Evolutionary conservation across 345 rosid genomes (phyloP).

Genomic region (Pistacia atlantica): DNA sequence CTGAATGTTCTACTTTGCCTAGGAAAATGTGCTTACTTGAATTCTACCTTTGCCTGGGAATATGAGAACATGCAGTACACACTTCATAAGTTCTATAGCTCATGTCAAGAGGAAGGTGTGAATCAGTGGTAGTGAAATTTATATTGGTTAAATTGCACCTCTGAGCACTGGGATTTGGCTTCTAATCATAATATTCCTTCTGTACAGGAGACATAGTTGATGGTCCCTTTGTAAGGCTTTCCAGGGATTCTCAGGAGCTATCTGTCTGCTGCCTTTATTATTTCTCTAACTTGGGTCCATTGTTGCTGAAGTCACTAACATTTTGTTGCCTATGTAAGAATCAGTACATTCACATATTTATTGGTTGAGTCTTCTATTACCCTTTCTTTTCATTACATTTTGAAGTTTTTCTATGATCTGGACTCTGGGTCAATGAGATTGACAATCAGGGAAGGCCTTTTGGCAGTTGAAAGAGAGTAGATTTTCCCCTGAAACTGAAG

Average conservation of each 20-base stretch:
- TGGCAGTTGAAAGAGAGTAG: constrained; percentile 4
- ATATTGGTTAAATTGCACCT: constrained; percentile 8
- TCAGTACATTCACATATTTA: constrained; percentile 1
- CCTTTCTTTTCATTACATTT: background rate
- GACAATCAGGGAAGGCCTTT: background rate
- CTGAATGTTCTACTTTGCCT: constrained; percentile 64
- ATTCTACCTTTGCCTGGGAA: constrained; percentile 47
- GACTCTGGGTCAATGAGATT: background rate
- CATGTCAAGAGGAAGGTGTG: constrained; percentile 52
- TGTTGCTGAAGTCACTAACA: constrained; percentile 59
- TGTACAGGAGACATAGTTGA: constrained; percentile 49
- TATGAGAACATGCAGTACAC: constrained; percentile 50
- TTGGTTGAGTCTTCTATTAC: background rate
- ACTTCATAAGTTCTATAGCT: constrained; percentile 58
- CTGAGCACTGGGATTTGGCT: background rate
- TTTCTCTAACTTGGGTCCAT: constrained; percentile 53
- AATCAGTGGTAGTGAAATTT: constrained; percentile 5
- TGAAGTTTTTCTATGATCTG: background rate
- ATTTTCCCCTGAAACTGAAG: constrained; percentile 1
- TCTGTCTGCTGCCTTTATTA: constrained; percentile 64
- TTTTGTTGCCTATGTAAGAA: constrained; percentile 72
- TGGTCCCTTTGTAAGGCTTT: constrained; percentile 80
- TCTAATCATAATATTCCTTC: constrained; percentile 12
- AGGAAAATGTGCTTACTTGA: constrained; percentile 56
- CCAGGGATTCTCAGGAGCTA: constrained; percentile 64